phyloP scores from a whole-genome alignment of 208 protist species.

The Trypanosoma rangeli region DNA sequence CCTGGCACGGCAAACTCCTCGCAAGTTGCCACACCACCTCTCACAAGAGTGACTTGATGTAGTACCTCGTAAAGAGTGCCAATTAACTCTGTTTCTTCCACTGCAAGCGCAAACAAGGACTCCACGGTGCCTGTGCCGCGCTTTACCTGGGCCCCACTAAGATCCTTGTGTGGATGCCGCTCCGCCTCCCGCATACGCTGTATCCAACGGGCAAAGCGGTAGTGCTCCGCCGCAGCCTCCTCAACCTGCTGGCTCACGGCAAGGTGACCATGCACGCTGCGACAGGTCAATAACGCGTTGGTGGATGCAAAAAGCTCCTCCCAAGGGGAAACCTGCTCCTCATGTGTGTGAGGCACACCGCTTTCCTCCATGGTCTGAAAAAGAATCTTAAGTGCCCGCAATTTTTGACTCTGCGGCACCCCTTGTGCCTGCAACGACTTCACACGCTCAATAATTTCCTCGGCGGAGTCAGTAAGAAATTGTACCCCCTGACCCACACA shows the following conservation, averaged over 20 bases:
- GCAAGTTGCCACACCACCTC: conserved; percentile 31
- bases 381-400: conserved; percentile 86
- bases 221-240: conserved; percentile 53
- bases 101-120: conserved; percentile 61
- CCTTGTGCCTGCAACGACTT: conserved; percentile 76
- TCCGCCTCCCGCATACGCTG: conserved; percentile 85
- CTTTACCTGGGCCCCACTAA: conserved; percentile 82
- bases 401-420: conserved; percentile 78
- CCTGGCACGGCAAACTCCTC: conserved; percentile 10
- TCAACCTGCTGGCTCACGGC: conserved; percentile 33
- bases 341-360: conserved; percentile 81
- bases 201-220: conserved; percentile 78
- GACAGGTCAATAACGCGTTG: conserved; percentile 57
- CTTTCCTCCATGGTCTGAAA: conserved; percentile 70
- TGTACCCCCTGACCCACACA: conserved; percentile 34
- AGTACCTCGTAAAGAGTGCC: conserved; percentile 38
- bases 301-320: conserved; percentile 70
- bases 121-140: conserved; percentile 70
- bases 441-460: conserved; percentile 76
- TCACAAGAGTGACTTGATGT: conserved; percentile 39
- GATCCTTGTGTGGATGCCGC: conserved; percentile 77
- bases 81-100: conserved; percentile 38
- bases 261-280: conserved; percentile 33
- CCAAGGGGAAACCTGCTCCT: conserved; percentile 54
- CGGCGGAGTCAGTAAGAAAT: conserved; percentile 50